Percentiles rank a stretch among this genome's conserved stretches.
Evolutionary conservation across 495 filamentous ascomycete species (phyloP).

Genomic region (Darksidea phi): DNA sequence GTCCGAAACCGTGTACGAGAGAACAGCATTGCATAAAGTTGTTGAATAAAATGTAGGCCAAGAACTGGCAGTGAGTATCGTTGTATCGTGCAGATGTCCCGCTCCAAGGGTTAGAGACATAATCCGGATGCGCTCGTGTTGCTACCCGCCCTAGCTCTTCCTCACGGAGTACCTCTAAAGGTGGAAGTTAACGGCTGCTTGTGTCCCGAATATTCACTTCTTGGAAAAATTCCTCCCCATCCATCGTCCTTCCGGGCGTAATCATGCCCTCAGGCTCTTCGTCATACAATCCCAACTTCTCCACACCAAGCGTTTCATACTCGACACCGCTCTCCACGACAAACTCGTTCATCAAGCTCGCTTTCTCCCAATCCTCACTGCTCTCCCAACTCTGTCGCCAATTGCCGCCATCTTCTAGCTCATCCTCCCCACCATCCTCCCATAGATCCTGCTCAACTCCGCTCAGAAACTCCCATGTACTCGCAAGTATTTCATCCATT

Average conservation of each 20-base stretch:
- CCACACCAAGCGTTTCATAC: not conserved
- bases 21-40: too few relatives aligned
- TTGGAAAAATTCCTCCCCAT: not conserved
- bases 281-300: not conserved
- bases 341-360: slow-evolving; percentile 8
- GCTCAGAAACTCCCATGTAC: slow-evolving; percentile 31
- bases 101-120: too few relatives aligned
- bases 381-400: slow-evolving; percentile 4
- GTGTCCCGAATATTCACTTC: not conserved
- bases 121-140: too few relatives aligned
- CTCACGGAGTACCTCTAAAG: too few relatives aligned
- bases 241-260: slow-evolving; percentile 9
- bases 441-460: slow-evolving; percentile 29
- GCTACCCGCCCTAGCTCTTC: too few relatives aligned
- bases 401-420: not conserved
- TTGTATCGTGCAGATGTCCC: too few relatives aligned
- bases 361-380: slow-evolving; percentile 22
- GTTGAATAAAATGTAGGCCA: too few relatives aligned
- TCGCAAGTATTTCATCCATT: slow-evolving; percentile 24
- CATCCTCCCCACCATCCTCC: slow-evolving; percentile 21
- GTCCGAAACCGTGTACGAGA: too few relatives aligned
- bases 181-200: not conserved
- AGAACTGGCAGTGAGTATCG: too few relatives aligned
- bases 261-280: slow-evolving; percentile 15
- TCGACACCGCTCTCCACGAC: not conserved